Evolutionary conservation across 371 early-diverging fungal species (phyloP).

Genomic region (Mortierella sp.): DNA sequence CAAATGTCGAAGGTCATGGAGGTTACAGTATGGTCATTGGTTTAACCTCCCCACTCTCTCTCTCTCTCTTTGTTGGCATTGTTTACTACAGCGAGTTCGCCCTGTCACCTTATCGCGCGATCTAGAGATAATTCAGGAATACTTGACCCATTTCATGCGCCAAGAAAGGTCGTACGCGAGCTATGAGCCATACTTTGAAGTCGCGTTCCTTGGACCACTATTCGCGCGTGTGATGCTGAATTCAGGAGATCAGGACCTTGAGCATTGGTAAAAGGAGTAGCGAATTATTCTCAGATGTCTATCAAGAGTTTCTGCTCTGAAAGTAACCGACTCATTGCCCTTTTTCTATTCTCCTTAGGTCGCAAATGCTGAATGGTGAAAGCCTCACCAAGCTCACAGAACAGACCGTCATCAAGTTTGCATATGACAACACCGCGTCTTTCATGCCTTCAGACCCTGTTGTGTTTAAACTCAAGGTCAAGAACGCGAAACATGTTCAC

Average conservation of each 20-base stretch:
- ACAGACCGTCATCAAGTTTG: constrained; percentile 34
- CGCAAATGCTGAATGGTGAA: constrained; percentile 8
- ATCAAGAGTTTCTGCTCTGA: neutral
- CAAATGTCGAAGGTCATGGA: too few species aligned
- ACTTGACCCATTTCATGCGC: constrained; percentile 23
- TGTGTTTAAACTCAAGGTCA: constrained; percentile 37
- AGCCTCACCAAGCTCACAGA: constrained; percentile 17
- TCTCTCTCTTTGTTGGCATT: too few species aligned
- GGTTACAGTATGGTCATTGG: too few species aligned
- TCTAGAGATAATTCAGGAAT: constrained; percentile 14
- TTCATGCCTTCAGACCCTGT: constrained; percentile 46
- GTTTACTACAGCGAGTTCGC: constrained; percentile 20
- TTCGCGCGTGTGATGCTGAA: constrained; percentile 32
- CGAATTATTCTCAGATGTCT: neutral
- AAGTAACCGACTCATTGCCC: neutral
- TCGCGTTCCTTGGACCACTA: constrained; percentile 12
- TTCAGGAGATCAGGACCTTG: constrained; percentile 23
- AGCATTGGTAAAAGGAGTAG: constrained; percentile 25
- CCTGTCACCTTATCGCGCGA: constrained; percentile 17
- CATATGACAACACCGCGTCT: constrained; percentile 14
- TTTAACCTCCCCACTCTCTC: too few species aligned
- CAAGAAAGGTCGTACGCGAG: constrained; percentile 10
- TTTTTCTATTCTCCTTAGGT: constrained; percentile 7
- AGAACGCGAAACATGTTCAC: constrained; percentile 33
- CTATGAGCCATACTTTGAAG: constrained; percentile 24